These are phyloP conservation scores for Leccinum longicurvipes DNA, from an alignment of 768 basidiomycete species.

Conservation along the genomic window DNA sequence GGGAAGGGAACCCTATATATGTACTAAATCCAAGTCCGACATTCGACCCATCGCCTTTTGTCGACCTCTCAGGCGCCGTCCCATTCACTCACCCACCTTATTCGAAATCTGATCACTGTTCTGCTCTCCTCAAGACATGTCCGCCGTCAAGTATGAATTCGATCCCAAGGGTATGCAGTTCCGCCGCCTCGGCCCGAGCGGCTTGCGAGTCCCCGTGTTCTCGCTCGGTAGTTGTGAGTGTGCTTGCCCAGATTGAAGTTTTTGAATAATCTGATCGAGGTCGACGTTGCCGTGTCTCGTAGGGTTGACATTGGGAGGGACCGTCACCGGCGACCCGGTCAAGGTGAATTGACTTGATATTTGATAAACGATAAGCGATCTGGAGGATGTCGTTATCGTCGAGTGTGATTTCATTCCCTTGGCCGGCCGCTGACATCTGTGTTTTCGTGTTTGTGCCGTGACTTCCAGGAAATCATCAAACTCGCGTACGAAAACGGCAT, in stretches of 20 bases:
- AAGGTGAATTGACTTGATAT: conserved; percentile 29
- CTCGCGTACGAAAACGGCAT: conserved; percentile 50
- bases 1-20: conserved; percentile 15
- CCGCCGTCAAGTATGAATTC: conserved; percentile 29
- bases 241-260: background rate
- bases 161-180: conserved; percentile 39
- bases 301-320: conserved; percentile 48
- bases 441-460: background rate
- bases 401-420: background rate
- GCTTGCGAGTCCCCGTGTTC: conserved; percentile 50
- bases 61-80: background rate
- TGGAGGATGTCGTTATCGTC: background rate
- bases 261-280: background rate
- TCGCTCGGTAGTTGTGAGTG: conserved; percentile 48
- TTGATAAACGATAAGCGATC: background rate
- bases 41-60: too few relatives aligned
- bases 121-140: conserved; percentile 17
- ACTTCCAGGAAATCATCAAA: conserved; percentile 49
- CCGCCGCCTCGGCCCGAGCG: conserved; percentile 43
- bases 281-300: background rate
- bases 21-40: conserved; percentile 5
- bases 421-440: background rate
- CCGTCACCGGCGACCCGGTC: conserved; percentile 50
- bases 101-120: background rate
- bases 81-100: background rate